Evolutionary conservation across 2,329 filamentous ascomycete genomes (phyloP).

Genomic region (Calonectria leucothoes): DNA sequence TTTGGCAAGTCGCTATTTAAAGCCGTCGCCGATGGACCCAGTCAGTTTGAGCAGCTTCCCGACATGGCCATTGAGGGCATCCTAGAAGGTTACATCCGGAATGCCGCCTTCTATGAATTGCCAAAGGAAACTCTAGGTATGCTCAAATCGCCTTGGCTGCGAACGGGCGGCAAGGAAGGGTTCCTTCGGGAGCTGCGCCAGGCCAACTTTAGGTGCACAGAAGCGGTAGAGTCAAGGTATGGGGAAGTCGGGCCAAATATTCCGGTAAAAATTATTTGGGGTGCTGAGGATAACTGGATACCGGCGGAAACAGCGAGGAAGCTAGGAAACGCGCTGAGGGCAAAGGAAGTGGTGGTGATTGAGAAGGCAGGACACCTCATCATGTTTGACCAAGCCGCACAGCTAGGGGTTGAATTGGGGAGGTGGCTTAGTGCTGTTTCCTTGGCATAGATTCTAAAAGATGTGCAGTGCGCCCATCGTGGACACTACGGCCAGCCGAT

Average conservation of each 20-base stretch:
- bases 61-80: constrained; percentile 51
- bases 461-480: background rate
- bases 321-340: constrained; percentile 42
- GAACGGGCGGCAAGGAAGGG: constrained; percentile 42
- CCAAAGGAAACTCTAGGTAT: constrained; percentile 47
- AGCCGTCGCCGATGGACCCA: constrained; percentile 48
- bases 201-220: constrained; percentile 38
- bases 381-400: constrained; percentile 55
- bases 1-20: constrained; percentile 58
- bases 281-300: constrained; percentile 56
- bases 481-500: no score
- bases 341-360: constrained; percentile 48
- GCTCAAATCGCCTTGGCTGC: constrained; percentile 51
- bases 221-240: constrained; percentile 52
- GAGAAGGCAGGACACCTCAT: constrained; percentile 55
- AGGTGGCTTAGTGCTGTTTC: constrained; percentile 43
- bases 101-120: constrained; percentile 48
- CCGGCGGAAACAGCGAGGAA: constrained; percentile 49
- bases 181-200: constrained; percentile 55
- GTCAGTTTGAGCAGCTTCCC: constrained; percentile 49
- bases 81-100: constrained; percentile 52
- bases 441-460: background rate
- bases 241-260: constrained; percentile 47
- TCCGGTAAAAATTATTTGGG: constrained; percentile 58
- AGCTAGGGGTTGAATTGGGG: constrained; percentile 51